Evolutionary conservation across 148 eudicot genomes (phyloP), one percentile per base, ranked within the genome.

Genomic region (Chenopodium album): DNA sequence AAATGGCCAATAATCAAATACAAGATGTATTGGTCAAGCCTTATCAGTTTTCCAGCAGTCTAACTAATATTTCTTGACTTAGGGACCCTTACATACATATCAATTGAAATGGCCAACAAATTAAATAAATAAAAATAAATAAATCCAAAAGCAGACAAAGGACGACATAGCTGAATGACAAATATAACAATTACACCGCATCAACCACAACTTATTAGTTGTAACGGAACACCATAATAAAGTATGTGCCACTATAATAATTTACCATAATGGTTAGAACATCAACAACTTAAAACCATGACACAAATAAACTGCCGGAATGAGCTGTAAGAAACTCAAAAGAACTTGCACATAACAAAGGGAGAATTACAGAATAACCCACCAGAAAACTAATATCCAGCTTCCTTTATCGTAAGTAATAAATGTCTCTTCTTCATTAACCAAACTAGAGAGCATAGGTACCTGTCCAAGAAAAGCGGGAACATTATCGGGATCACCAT

Each of bases 381-480:
- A 29, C 48, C 47, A 26, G 41, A 22, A 34, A 34, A 16, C 28
- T n/a, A 16, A 47, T 4, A 11, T 16, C 60, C 22, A 10, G 64
- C 22, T 59, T 44, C 48, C 71, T 23, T 10, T 26, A 65, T 65
- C 60, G 16, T 4, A 60, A 28, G 70, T 9, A 28, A 66, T 23
- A 66, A 10, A 2, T 2, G 1, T 26, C 17, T 62, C 62, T 37
- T 28, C 65, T 62, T 9, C 13, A 41, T 75, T 44, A 71, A 63
- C 48, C n/a, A 60, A 44, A 74, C 31, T 64, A 71, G 37, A 84
- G 17, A 52, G 26, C 37, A 76, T 4, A 78, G 34, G 28, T 89
- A 96, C 99, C 97, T 96, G 98, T 77, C 99, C 99, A 83, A 96
- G 99, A 82, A 96, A 97, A 86, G 26, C 26, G 26, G 26, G 26